Evolutionary conservation across 805 yeast species (phyloP).

Genomic region (Blastobotrys attinorum): DNA sequence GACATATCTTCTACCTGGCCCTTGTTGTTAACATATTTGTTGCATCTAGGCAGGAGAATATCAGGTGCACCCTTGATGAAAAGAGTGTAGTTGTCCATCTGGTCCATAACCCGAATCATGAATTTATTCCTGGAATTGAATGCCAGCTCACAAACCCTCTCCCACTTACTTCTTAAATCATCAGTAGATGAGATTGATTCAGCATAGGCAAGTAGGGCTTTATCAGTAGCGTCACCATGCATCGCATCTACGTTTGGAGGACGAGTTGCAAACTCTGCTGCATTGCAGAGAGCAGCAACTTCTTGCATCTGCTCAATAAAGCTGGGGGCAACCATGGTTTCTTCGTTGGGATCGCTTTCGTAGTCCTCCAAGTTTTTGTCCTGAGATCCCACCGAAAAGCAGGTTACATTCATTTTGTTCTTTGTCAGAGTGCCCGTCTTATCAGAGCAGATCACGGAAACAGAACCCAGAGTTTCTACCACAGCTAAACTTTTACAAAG

Average conservation of each 20-base stretch:
- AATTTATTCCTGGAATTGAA: conserved; percentile 40
- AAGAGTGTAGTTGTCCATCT: conserved; percentile 11
- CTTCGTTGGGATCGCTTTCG: not conserved
- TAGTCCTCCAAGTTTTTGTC: conserved; percentile 16
- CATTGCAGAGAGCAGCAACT: conserved; percentile 12
- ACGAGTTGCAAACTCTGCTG: conserved; percentile 6
- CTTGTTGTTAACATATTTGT: conserved; percentile 28
- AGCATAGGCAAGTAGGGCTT: conserved; percentile 35
- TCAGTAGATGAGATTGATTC: conserved; percentile 6
- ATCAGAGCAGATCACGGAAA: conserved; percentile 88
- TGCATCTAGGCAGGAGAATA: conserved; percentile 37
- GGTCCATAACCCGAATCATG: conserved; percentile 10
- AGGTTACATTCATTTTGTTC: conserved; percentile 72
- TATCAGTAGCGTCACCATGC: conserved; percentile 42
- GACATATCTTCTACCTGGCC: conserved; percentile 14
- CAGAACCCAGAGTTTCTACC: conserved; percentile 62
- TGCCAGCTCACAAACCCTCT: conserved; percentile 11
- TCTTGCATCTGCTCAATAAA: conserved; percentile 5
- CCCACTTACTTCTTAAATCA: not conserved
- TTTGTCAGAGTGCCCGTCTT: conserved; percentile 97
- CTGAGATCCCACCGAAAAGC: conserved; percentile 38
- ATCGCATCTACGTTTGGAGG: conserved; percentile 9
- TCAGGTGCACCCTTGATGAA: conserved; percentile 54
- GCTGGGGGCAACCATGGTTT: not conserved
- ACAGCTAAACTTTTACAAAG: conserved; percentile 79